Base-by-base conservation (phyloP, 202 grass and related monocot genomes). In the Setaria viridis region DNA sequence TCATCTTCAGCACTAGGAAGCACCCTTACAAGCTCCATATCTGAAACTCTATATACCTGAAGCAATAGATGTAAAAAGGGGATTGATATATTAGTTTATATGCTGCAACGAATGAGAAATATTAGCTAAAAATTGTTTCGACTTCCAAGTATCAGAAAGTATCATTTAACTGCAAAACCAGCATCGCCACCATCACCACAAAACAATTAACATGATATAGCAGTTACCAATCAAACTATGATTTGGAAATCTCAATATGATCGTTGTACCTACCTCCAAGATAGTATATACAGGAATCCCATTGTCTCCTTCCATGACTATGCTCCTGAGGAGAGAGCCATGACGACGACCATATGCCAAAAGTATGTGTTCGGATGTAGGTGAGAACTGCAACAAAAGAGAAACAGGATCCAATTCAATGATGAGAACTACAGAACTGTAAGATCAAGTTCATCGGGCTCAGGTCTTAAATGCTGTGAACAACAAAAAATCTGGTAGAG, bases 301-400 rank as follows among this genome's bases (percentile, higher is more conserved):
- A 85, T 89, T 99, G 16, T 94, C 92, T 16, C 90, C 97, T 69
- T 99, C 97, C 84, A 97, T 88, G 46, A 99, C 92, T 83, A 97
- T 77, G 78, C 89, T 99, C 86, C 97, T 93, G 66, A 97, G 92
- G 55, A 97, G 78, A 7, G 97, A 99, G 83, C 72, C 90, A 91
- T 99, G 97, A 46, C 97, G 94, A 56, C 97, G 88, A 79, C 97
- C 97, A 91, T 99, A 99, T 82, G 97, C 97, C 87, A 99, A 86
- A 34, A 99, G 82, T 90, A 99, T 92, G 73, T 97, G 92, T 62
- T 99, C 92, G 48, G 97, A 97, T 72, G 97, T 99, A 71, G 97
- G 97, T 21, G 97, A 99, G 72, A 99, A 99, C 97, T 99, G 91
- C 67, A 91, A 62, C 21, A 74, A 78, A 91, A 74, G 29, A 82